Conservation (phyloP, 192 early-diverging fungal species). For the Kappamyces sp. region DNA sequence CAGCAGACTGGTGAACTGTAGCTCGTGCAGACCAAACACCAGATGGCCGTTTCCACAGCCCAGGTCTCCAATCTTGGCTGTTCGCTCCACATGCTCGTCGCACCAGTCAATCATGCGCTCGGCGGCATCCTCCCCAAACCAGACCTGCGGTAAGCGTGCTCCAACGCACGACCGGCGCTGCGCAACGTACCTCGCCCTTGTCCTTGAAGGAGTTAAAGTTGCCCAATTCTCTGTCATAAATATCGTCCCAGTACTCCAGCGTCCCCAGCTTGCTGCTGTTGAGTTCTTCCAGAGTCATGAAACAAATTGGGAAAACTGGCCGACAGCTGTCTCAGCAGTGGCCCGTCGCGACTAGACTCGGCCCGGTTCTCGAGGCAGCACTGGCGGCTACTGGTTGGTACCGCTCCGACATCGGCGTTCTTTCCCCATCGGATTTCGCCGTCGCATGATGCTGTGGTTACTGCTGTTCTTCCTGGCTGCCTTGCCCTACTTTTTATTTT, state of each 20-base stretch:
- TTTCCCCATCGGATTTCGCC: no score
- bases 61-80: slow-evolving; percentile 65
- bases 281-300: slow-evolving; percentile 1
- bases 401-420: no score
- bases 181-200: slow-evolving; percentile 83
- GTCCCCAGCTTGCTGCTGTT: slow-evolving; percentile 43
- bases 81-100: slow-evolving; percentile 24
- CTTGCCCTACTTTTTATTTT: no score
- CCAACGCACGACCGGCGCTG: background rate
- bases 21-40: slow-evolving; percentile 62
- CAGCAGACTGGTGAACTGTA: slow-evolving; percentile 63
- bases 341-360: no score
- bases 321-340: no score
- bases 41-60: slow-evolving; percentile 93
- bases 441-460: no score
- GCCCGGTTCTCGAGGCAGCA: no score
- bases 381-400: no score
- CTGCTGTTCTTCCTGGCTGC: no score
- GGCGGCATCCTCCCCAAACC: slow-evolving; percentile 80
- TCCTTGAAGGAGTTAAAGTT: slow-evolving; percentile 81
- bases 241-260: slow-evolving; percentile 72
- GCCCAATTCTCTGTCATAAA: slow-evolving; percentile 70
- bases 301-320: no score
- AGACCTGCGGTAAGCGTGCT: slow-evolving; percentile 7
- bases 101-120: slow-evolving; percentile 89